Evolutionary conservation across 2,329 filamentous ascomycete genomes (phyloP).

Genomic region (Venturia carpophila): DNA sequence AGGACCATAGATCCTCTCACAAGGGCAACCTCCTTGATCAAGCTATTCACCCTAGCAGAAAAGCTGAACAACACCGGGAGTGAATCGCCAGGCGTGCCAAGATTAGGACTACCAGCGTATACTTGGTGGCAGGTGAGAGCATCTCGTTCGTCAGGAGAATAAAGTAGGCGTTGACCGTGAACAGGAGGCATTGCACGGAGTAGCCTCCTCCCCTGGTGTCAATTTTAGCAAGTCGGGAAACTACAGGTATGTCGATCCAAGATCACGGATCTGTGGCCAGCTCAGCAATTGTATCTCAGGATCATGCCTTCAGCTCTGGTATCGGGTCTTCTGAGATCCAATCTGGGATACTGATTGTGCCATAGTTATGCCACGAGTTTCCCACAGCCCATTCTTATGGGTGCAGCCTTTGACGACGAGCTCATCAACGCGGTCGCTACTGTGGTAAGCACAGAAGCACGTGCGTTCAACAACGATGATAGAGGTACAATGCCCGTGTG

Average conservation of each 20-base stretch:
- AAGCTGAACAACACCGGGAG: conserved; percentile 49
- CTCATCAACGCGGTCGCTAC: conserved; percentile 50
- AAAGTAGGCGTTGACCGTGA: not conserved
- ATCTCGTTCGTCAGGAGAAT: not conserved
- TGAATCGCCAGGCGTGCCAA: conserved; percentile 43
- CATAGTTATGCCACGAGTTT: conserved; percentile 54
- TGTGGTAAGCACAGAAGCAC: conserved; percentile 52
- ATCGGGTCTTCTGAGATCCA: too few relatives aligned
- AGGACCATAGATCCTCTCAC: conserved; percentile 25
- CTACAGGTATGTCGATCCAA: conserved; percentile 33
- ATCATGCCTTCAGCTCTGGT: too few relatives aligned
- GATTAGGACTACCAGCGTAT: conserved; percentile 52
- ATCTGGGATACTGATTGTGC: not conserved
- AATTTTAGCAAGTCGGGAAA: conserved; percentile 44
- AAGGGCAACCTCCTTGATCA: conserved; percentile 43
- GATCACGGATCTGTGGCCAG: not conserved
- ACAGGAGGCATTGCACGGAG: conserved; percentile 52
- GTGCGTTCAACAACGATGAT: conserved; percentile 57
- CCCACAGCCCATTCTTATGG: conserved; percentile 55
- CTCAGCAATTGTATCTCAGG: not conserved
- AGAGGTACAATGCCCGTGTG: conserved; percentile 22
- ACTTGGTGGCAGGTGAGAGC: conserved; percentile 46
- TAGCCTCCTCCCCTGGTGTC: conserved; percentile 48
- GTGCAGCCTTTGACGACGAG: conserved; percentile 56
- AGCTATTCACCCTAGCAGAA: conserved; percentile 45